These are phyloP conservation scores for Plectosphaerella sp. DNA, from an alignment of 2,329 filamentous ascomycete species.

Conservation along the genomic window DNA sequence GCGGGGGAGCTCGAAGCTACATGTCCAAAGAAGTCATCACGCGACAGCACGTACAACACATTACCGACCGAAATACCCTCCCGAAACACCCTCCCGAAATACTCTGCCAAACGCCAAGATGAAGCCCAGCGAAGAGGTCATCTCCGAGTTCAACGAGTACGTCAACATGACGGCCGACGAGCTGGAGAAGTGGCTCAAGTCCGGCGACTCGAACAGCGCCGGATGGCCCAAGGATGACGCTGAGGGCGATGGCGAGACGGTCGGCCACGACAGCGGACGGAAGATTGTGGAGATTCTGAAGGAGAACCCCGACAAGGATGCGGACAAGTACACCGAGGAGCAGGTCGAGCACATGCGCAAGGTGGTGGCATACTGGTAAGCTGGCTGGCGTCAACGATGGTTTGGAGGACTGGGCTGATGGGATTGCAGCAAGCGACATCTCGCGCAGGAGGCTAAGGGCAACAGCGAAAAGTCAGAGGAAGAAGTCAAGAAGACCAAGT, in stretches of 20 bases:
- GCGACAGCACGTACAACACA: background rate
- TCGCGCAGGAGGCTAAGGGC: constrained; percentile 57
- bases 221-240: constrained; percentile 57
- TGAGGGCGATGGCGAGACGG: constrained; percentile 52
- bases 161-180: constrained; percentile 63
- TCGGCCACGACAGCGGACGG: constrained; percentile 60
- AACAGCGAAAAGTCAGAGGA: constrained; percentile 47
- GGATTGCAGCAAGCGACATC: constrained; percentile 48
- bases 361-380: constrained; percentile 56
- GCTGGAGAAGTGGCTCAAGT: constrained; percentile 57
- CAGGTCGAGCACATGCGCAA: constrained; percentile 55
- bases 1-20: background rate
- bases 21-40: background rate
- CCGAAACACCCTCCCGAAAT: background rate
- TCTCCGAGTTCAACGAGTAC: constrained; percentile 59
- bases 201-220: constrained; percentile 50
- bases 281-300: constrained; percentile 61
- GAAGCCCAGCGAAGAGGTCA: constrained; percentile 23
- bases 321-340: constrained; percentile 51
- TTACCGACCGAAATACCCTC: background rate
- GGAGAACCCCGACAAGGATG: constrained; percentile 54
- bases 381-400: background rate
- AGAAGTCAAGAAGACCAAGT: constrained; percentile 43
- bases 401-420: background rate
- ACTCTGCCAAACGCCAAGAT: constrained; percentile 4